A percentile compares a stretch with the other conserved stretches of the same genome.
phyloP scores from a whole-genome alignment of 345 rosid genomes.

The Turnera subulata region DNA sequence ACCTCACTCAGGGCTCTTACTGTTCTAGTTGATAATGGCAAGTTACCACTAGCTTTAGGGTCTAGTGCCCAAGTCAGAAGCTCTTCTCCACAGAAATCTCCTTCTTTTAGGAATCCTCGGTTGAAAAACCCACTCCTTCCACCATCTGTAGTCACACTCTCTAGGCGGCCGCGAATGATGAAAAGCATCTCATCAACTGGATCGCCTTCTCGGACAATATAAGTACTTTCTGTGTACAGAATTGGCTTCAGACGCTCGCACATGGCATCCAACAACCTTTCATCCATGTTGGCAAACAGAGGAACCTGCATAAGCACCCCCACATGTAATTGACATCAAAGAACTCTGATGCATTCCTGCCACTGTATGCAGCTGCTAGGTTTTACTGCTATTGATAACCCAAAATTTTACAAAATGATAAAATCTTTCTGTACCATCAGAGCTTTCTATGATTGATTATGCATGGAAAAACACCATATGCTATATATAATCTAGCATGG shows the following conservation, averaged over 20 bases:
- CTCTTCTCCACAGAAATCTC: conserved; percentile 79
- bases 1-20: conserved; percentile 69
- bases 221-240: conserved; percentile 64
- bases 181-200: conserved; percentile 89
- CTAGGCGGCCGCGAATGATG: conserved; percentile 73
- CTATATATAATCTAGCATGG: too few relatives aligned
- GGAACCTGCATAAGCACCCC: conserved; percentile 48
- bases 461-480: too few relatives aligned
- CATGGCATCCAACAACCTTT: conserved; percentile 74
- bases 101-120: conserved; percentile 63
- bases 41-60: conserved; percentile 56
- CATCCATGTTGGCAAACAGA: conserved; percentile 84
- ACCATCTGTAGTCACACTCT: conserved; percentile 88
- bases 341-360: too few relatives aligned
- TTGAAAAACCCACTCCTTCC: conserved; percentile 87
- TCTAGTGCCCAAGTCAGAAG: conserved; percentile 78
- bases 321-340: neutral
- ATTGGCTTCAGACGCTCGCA: conserved; percentile 88
- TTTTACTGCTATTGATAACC: too few relatives aligned
- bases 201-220: conserved; percentile 78
- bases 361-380: too few relatives aligned
- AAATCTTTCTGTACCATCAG: too few relatives aligned
- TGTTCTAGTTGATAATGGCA: conserved; percentile 63
- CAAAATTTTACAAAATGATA: too few relatives aligned
- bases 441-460: too few relatives aligned